phyloP scores from a whole-genome alignment of 768 basidiomycete species.

The Grammothele lineata region DNA sequence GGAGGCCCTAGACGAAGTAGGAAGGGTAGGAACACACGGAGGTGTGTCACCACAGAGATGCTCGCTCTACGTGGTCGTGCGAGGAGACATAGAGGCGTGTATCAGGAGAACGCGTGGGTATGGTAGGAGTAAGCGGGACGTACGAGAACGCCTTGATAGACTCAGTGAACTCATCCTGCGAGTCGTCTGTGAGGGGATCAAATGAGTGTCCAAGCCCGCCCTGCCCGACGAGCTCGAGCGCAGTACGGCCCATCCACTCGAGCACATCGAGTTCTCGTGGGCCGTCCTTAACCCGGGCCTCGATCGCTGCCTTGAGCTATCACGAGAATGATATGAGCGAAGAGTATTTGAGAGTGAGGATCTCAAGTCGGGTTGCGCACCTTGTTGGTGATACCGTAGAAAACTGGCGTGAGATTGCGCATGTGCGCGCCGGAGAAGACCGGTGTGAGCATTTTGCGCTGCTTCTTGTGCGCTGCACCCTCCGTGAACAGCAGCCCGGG shows the following conservation, averaged over 20 bases:
- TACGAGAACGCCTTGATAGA: slow-evolving; percentile 20
- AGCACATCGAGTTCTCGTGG: slow-evolving; percentile 14
- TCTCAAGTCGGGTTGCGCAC: background rate
- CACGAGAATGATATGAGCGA: background rate
- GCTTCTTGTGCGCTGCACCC: slow-evolving; percentile 14
- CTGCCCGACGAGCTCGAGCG: slow-evolving; percentile 37
- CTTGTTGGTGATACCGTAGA: slow-evolving; percentile 4
- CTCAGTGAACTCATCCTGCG: background rate
- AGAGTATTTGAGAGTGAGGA: background rate
- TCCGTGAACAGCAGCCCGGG: slow-evolving; percentile 36
- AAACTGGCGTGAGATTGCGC: slow-evolving; percentile 6
- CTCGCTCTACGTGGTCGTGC: slow-evolving; percentile 13
- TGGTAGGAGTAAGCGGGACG: background rate
- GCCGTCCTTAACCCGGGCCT: background rate
- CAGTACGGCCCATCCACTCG: slow-evolving; percentile 18
- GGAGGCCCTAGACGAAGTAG: too few species aligned
- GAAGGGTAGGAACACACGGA: too few species aligned
- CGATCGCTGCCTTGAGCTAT: slow-evolving; percentile 5
- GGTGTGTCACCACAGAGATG: slow-evolving; percentile 23
- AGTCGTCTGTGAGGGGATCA: slow-evolving; percentile 30
- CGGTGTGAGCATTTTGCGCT: slow-evolving; percentile 24
- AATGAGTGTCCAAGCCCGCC: slow-evolving; percentile 38
- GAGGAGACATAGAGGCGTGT: slow-evolving; percentile 11
- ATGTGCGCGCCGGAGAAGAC: slow-evolving; percentile 16
- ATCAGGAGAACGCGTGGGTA: too few species aligned